phyloP scores from a whole-genome alignment of 2,329 filamentous ascomycete genomes.

The Scortechinia acanthostroma region DNA sequence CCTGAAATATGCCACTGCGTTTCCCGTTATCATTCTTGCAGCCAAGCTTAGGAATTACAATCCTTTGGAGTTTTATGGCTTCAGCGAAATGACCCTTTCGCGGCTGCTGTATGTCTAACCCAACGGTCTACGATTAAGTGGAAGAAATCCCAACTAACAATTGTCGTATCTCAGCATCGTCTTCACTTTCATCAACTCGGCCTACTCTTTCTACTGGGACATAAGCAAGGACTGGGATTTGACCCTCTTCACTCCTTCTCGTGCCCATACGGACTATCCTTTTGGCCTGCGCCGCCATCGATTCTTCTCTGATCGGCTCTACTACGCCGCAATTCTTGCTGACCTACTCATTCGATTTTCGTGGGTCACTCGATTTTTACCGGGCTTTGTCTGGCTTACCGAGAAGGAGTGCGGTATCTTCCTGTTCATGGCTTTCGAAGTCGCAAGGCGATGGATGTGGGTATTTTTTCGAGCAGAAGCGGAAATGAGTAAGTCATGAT shows the following conservation, averaged over 20 bases:
- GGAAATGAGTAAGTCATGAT: not conserved
- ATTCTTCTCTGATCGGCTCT: not conserved
- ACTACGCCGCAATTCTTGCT: not conserved
- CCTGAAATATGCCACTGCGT: slow-evolving; percentile 2
- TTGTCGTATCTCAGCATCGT: not conserved
- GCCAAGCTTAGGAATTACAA: not conserved
- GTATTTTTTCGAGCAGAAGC: not conserved
- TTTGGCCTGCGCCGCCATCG: not conserved
- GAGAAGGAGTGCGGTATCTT: not conserved
- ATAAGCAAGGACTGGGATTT: slow-evolving; percentile 1
- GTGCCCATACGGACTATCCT: not conserved
- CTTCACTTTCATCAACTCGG: not conserved
- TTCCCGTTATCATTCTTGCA: not conserved
- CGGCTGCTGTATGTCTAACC: not conserved
- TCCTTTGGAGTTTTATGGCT: not conserved
- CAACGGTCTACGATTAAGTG: not conserved
- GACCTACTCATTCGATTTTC: not conserved
- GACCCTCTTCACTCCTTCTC: not conserved
- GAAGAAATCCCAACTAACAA: not conserved
- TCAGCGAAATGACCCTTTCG: not conserved
- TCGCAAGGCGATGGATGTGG: slow-evolving; percentile 2
- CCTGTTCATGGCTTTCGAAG: not conserved
- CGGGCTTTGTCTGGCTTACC: not conserved
- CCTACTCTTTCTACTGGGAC: slow-evolving; percentile 1
- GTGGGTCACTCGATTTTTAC: not conserved